Evolutionary conservation across 2,329 filamentous ascomycete genomes (phyloP).

Genomic region (Aspergillus fumigatus): DNA sequence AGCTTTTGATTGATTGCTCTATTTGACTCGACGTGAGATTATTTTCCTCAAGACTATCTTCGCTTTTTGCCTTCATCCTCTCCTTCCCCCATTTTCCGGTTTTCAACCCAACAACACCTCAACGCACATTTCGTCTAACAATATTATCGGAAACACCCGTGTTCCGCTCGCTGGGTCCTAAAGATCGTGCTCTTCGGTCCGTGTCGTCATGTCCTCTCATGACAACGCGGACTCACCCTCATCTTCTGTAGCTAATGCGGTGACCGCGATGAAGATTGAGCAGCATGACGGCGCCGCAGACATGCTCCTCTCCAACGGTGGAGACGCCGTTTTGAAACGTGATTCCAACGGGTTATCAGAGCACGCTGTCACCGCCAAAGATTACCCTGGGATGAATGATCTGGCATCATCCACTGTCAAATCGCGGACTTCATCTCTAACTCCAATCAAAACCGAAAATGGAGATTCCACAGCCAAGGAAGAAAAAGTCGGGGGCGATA

Average conservation of each 20-base stretch:
- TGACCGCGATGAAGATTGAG: constrained; percentile 34
- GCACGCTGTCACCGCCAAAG: constrained; percentile 12
- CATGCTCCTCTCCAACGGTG: constrained; percentile 21
- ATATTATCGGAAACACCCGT: constrained; percentile 3
- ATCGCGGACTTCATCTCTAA: constrained; percentile 20
- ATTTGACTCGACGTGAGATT: constrained; percentile 5
- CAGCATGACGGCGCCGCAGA: constrained; percentile 21
- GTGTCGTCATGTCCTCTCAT: constrained; percentile 41
- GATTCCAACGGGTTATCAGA: constrained; percentile 13
- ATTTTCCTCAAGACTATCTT: constrained; percentile 3
- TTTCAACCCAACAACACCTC: constrained; percentile 1
- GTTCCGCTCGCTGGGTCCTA: constrained; percentile 12
- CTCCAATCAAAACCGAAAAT: constrained; percentile 29
- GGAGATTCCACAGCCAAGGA: constrained; percentile 30
- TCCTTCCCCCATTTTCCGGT: constrained; percentile 6
- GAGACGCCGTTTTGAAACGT: constrained; percentile 17
- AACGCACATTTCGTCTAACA: neutral
- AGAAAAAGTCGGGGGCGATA: constrained; percentile 56
- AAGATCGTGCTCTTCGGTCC: constrained; percentile 23
- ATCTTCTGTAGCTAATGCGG: constrained; percentile 31
- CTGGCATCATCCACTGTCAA: constrained; percentile 16
- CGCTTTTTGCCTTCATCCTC: constrained; percentile 7
- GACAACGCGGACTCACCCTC: constrained; percentile 37
- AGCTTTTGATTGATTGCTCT: constrained; percentile 7
- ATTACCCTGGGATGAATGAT: constrained; percentile 13